Conservation (phyloP, 495 filamentous ascomycete species). For the Cudoniella acicularis region DNA sequence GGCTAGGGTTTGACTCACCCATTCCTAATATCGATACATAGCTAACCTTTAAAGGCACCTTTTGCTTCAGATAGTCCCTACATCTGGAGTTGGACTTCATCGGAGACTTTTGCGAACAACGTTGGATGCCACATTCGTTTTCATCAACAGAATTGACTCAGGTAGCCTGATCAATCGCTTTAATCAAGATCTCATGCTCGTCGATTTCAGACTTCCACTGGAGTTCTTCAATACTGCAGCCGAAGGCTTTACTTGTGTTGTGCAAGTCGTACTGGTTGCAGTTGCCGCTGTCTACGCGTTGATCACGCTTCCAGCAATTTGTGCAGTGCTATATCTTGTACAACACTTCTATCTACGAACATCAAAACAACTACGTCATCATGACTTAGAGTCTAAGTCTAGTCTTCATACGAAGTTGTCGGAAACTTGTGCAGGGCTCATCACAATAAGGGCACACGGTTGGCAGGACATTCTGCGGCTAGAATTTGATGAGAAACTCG, state of each 20-base stretch:
- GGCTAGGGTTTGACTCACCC: background rate
- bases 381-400: constrained; percentile 51
- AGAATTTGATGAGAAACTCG: constrained; percentile 19
- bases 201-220: background rate
- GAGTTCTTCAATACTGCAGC: constrained; percentile 5
- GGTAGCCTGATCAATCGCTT: constrained; percentile 13
- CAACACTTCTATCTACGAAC: constrained; percentile 53
- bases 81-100: constrained; percentile 9
- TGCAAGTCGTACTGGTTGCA: background rate
- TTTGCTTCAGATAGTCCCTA: constrained; percentile 1
- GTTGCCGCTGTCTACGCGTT: constrained; percentile 7
- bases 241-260: background rate
- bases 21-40: background rate
- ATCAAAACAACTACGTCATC: constrained; percentile 51
- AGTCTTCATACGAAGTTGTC: constrained; percentile 38
- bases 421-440: constrained; percentile 34
- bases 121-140: constrained; percentile 17
- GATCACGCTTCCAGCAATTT: constrained; percentile 26
- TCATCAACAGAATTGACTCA: constrained; percentile 18
- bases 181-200: constrained; percentile 6
- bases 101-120: constrained; percentile 8
- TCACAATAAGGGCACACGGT: constrained; percentile 38
- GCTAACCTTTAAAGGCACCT: background rate
- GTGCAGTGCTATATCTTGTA: constrained; percentile 34
- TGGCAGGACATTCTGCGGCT: constrained; percentile 20